phyloP scores from a whole-genome alignment of 2,329 filamentous ascomycete genomes.

The Neoascochyta sp. region DNA sequence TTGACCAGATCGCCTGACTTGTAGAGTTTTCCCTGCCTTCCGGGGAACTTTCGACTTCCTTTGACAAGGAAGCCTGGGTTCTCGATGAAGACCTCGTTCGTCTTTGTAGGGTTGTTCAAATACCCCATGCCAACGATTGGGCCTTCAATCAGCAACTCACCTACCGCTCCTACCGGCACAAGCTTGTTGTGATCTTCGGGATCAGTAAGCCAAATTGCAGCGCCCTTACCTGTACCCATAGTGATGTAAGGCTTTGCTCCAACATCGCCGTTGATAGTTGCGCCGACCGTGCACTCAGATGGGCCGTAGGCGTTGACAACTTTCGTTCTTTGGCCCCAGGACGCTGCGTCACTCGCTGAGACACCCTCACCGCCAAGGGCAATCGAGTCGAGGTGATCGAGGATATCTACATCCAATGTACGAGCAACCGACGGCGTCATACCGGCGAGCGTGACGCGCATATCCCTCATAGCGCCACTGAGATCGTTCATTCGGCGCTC shows the following conservation, averaged over 20 bases:
- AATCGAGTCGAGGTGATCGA: slow-evolving; percentile 45
- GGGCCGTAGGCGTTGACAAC: slow-evolving; percentile 38
- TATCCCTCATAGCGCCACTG: slow-evolving; percentile 38
- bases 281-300: slow-evolving; percentile 37
- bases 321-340: slow-evolving; percentile 45
- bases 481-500: slow-evolving; percentile 49
- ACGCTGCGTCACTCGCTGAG: slow-evolving; percentile 29
- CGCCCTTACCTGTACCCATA: slow-evolving; percentile 37
- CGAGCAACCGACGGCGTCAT: slow-evolving; percentile 40
- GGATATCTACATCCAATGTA: slow-evolving; percentile 33
- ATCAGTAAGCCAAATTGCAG: slow-evolving; percentile 42
- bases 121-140: slow-evolving; percentile 46
- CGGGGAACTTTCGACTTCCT: slow-evolving; percentile 57
- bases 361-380: slow-evolving; percentile 41
- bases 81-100: slow-evolving; percentile 42
- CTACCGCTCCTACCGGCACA: slow-evolving; percentile 39
- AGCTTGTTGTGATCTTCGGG: slow-evolving; percentile 38
- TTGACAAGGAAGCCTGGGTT: slow-evolving; percentile 57
- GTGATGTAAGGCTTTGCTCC: slow-evolving; percentile 31
- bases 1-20: slow-evolving; percentile 34
- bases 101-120: slow-evolving; percentile 36
- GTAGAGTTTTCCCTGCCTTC: slow-evolving; percentile 46
- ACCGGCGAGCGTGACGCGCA: slow-evolving; percentile 33
- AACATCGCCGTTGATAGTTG: slow-evolving; percentile 31
- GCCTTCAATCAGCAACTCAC: slow-evolving; percentile 59